Percentiles rank a stretch among this genome's conserved stretches.
Evolutionary conservation across 2,329 filamentous ascomycete species (phyloP).

Genomic region (Eurotiales sp.): DNA sequence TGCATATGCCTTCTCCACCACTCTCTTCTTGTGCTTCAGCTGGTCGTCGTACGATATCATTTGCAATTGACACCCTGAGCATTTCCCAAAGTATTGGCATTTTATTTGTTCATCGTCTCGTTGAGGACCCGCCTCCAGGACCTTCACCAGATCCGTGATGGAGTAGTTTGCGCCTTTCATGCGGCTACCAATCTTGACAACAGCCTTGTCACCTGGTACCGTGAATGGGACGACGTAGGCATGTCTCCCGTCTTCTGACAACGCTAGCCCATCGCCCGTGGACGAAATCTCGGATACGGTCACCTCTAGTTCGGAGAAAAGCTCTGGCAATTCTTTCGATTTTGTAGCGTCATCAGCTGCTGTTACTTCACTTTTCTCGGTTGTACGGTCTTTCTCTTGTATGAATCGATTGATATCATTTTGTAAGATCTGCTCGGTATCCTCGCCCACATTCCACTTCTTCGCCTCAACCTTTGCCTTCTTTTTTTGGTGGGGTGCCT

Average conservation of each 20-base stretch:
- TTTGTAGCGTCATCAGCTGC: slow-evolving; percentile 21
- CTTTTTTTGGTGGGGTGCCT: slow-evolving; percentile 34
- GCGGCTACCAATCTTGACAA: slow-evolving; percentile 75
- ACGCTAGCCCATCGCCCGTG: slow-evolving; percentile 83
- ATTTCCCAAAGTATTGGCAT: slow-evolving; percentile 83
- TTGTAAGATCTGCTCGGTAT: slow-evolving; percentile 63
- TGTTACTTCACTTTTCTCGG: slow-evolving; percentile 12
- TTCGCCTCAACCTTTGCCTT: slow-evolving; percentile 54
- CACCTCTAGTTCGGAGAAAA: slow-evolving; percentile 73
- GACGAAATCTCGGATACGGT: slow-evolving; percentile 81
- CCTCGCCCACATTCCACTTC: slow-evolving; percentile 53
- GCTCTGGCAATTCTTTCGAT: slow-evolving; percentile 55
- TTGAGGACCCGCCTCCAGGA: slow-evolving; percentile 67
- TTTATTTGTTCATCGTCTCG: slow-evolving; percentile 73
- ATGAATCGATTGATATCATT: slow-evolving; percentile 55
- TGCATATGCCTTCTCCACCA: slow-evolving; percentile 85
- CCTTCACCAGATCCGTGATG: slow-evolving; percentile 75
- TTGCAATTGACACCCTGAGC: slow-evolving; percentile 94
- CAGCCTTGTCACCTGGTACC: slow-evolving; percentile 76
- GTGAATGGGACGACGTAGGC: slow-evolving; percentile 87
- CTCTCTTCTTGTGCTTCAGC: slow-evolving; percentile 74
- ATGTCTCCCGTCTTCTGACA: slow-evolving; percentile 61
- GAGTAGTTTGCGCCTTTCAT: slow-evolving; percentile 63
- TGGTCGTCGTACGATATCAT: slow-evolving; percentile 90
- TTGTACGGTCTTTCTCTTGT: slow-evolving; percentile 21